phyloP scores from a whole-genome alignment of 306 rosid genomes.

The Quercus engelmannii region DNA sequence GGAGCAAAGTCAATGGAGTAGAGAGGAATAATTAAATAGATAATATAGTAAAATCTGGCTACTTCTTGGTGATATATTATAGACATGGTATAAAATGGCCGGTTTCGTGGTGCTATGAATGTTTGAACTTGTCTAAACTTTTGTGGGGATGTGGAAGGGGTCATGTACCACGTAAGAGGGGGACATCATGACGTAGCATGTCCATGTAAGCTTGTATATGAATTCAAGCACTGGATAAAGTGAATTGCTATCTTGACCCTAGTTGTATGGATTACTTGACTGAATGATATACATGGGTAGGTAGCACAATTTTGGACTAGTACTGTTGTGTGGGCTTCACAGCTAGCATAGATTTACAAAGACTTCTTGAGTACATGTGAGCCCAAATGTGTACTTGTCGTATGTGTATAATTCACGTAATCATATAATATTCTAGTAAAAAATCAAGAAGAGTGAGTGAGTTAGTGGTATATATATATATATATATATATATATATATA shows the following conservation, averaged over 20 bases:
- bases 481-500: too few relatives aligned
- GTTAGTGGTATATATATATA: too few relatives aligned
- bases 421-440: too few relatives aligned
- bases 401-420: too few relatives aligned
- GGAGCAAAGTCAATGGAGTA: constrained; percentile 42
- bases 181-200: constrained; percentile 7
- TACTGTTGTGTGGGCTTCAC: too few relatives aligned
- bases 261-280: not conserved
- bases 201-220: not conserved
- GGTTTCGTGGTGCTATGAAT: constrained; percentile 51
- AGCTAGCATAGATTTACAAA: not conserved
- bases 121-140: constrained; percentile 38
- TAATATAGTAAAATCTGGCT: constrained; percentile 12
- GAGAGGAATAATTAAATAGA: constrained; percentile 11
- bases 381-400: too few relatives aligned
- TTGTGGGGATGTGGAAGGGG: constrained; percentile 28
- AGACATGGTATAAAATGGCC: constrained; percentile 32
- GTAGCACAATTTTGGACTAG: too few relatives aligned
- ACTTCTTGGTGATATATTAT: constrained; percentile 5
- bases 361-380: not conserved
- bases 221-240: not conserved
- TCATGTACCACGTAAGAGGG: constrained; percentile 22
- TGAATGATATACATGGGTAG: not conserved
- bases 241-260: not conserved
- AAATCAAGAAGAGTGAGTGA: too few relatives aligned